phyloP scores from a whole-genome alignment of 2,329 filamentous ascomycete genomes.

The Arthrobotrys conoides region DNA sequence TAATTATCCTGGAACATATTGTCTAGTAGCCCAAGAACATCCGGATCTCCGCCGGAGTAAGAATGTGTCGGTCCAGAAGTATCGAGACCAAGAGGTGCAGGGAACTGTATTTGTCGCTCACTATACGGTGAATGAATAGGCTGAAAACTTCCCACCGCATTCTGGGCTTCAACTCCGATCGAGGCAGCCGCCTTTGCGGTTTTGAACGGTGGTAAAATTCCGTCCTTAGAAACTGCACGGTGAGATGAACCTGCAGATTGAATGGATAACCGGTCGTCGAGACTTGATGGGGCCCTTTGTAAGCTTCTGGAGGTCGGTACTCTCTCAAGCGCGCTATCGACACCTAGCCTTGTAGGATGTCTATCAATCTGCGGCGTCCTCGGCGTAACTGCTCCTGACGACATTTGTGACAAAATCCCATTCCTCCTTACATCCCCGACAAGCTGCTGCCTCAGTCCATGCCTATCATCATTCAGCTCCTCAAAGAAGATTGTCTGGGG shows the following conservation, averaged over 20 bases:
- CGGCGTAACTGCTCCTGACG: constrained; percentile 41
- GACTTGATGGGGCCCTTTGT: constrained; percentile 46
- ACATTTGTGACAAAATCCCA: constrained; percentile 31
- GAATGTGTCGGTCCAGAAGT: constrained; percentile 42
- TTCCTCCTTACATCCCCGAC: constrained; percentile 28
- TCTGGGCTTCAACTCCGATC: constrained; percentile 47
- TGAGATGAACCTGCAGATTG: constrained; percentile 39
- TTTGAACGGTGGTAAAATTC: constrained; percentile 55
- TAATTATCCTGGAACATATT: constrained; percentile 84
- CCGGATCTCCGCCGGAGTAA: constrained; percentile 78
- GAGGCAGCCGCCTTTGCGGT: constrained; percentile 47
- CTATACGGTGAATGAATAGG: constrained; percentile 44
- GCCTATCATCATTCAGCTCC: constrained; percentile 74
- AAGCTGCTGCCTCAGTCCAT: constrained; percentile 60
- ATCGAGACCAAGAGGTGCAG: constrained; percentile 23
- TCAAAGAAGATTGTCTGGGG: constrained; percentile 95
- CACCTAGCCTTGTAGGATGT: constrained; percentile 23
- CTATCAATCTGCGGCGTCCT: constrained; percentile 43
- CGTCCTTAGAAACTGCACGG: constrained; percentile 53
- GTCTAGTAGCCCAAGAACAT: constrained; percentile 80
- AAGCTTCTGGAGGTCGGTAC: constrained; percentile 28
- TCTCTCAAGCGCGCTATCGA: constrained; percentile 15
- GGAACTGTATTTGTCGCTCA: constrained; percentile 38
- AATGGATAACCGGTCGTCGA: constrained; percentile 51
- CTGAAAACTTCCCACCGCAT: constrained; percentile 54